Base-by-base conservation (phyloP, 257 asterid genomes). In the Nicotiana benthamiana region DNA sequence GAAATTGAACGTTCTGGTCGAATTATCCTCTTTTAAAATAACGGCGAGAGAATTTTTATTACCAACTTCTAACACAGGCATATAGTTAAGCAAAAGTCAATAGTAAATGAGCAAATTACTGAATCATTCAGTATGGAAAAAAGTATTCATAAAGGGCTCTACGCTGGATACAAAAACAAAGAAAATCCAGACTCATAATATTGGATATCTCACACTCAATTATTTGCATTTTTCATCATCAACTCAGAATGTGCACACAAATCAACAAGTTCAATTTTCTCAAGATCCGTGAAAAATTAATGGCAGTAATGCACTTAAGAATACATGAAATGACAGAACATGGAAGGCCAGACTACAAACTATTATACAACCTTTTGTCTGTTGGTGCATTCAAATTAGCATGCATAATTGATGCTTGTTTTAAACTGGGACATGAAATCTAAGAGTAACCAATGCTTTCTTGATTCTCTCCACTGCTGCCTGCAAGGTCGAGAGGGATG, bases 391-490 rank as follows among this genome's bases (percentile, higher is more conserved):
- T 13, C 17, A 10, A 61, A 24, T 24, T 3, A 24, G 66, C 22
- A 43, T 40, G 27, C 59, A 43, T 12, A 22, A 43, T 4, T 70
- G 36, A 46, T 70, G 7, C 36, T 36, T 32, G 57, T 79, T 12
- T 84, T 86, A 93, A 81, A 85, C 91, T 9, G 84, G 83, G 54
- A 87, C 80, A 18, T 90, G 77, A 51, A 97, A 86, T 81, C 82
- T 90, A 52, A 91, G 91, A 67, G 88, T 54, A 57, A 80, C 4
- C 66, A 94, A 84, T n/a, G 97, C 97, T 61, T 30, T 75, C 88
- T 89, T 90, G 43, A 93, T 94, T 81, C 92, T 88, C 63, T 87
- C 93, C 0, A 91, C 86, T 0, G 97, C 98, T 9, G 87, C 96
- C 88, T 90, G 89, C 82, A 94, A 83, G 9, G 92, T 88, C 66